phyloP scores from a whole-genome alignment of 805 yeast species.

The Kluyveromyces wickerhamii region DNA sequence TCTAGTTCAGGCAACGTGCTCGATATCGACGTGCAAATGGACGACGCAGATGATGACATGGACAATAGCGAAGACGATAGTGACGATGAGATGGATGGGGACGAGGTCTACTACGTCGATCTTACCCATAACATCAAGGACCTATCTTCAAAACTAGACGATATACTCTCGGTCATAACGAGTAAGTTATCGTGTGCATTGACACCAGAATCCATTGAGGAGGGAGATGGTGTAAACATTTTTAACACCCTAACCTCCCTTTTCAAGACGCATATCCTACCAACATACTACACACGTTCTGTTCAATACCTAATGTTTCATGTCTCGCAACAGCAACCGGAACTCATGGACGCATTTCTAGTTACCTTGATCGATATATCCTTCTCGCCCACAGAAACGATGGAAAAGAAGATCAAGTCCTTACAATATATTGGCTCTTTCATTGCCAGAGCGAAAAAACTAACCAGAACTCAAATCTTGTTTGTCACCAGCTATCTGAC shows the following conservation, averaged over 20 bases:
- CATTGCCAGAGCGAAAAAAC: constrained; percentile 74
- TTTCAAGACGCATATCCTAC: constrained; percentile 74
- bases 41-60: constrained; percentile 27
- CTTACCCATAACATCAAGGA: constrained; percentile 41
- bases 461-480: constrained; percentile 63
- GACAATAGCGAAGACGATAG: constrained; percentile 26
- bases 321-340: constrained; percentile 72
- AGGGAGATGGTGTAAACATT: constrained; percentile 57
- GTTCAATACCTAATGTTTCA: constrained; percentile 80
- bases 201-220: constrained; percentile 41
- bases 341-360: constrained; percentile 75
- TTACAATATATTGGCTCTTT: constrained; percentile 88
- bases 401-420: constrained; percentile 76
- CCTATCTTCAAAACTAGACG: constrained; percentile 64
- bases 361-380: constrained; percentile 78
- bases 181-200: constrained; percentile 41
- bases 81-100: constrained; percentile 31
- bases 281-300: constrained; percentile 86
- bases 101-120: constrained; percentile 42
- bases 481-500: constrained; percentile 77
- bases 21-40: constrained; percentile 22
- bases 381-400: constrained; percentile 57
- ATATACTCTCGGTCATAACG: constrained; percentile 52
- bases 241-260: constrained; percentile 69
- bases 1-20: no score